These are phyloP conservation scores for bread wheat (Triticum aestivum) DNA, from an alignment of 176 grass and related monocot species.

Conservation along the genomic window IWGSC_CS_RefSeq_v2.1 NC_057800.1:673600997-673601496, in stretches of 20 bases:
- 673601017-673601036: slow-evolving; percentile 25
- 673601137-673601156: slow-evolving; percentile 29
- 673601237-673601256: slow-evolving; percentile 40
- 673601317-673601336: slow-evolving; percentile 12
- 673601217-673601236: background rate
- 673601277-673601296: slow-evolving; percentile 38
- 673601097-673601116: slow-evolving; percentile 28
- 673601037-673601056: slow-evolving; percentile 35
- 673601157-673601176: slow-evolving; percentile 51
- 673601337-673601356: background rate
- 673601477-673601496: slow-evolving; percentile 41
- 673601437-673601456: slow-evolving; percentile 43
- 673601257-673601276: slow-evolving; percentile 40
- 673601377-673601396: slow-evolving; percentile 29
- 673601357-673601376: slow-evolving; percentile 43
- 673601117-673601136: slow-evolving; percentile 31
- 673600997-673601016: background rate
- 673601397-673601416: slow-evolving; percentile 23
- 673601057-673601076: slow-evolving; percentile 43
- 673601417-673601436: slow-evolving; percentile 36
- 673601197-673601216: slow-evolving; percentile 30
- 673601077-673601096: slow-evolving; percentile 18
- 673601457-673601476: slow-evolving; percentile 44
- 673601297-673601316: slow-evolving; percentile 39
- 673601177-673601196: slow-evolving; percentile 29